These are phyloP conservation scores for Ocimum tenuiflorum DNA, from an alignment of 257 asterid species.

Conservation along the genomic window DNA sequence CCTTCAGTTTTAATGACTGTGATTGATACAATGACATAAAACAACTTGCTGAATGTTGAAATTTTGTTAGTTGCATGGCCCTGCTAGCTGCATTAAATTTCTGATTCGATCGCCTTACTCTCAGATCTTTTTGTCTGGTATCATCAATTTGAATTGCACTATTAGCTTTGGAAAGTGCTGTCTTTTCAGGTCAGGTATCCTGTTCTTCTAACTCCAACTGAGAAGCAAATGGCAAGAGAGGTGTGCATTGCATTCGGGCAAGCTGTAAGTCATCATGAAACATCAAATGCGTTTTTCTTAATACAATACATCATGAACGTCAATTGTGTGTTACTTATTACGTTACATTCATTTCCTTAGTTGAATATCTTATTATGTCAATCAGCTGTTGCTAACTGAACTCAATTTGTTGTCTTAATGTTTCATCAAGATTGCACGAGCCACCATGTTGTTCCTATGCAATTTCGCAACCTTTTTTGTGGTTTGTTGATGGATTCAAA, in stretches of 20 bases:
- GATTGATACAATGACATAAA: not conserved
- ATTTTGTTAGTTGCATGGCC: constrained; percentile 3
- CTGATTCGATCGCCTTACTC: constrained; percentile 11
- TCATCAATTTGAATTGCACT: constrained; percentile 5
- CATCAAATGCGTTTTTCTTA: too few species aligned
- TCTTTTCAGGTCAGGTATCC: constrained; percentile 84
- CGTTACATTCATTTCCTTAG: not conserved
- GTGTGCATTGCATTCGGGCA: constrained; percentile 94
- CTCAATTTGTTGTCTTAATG: not conserved
- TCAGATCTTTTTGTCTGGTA: not conserved
- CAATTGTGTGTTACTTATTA: constrained; percentile 7
- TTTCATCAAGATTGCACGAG: not conserved
- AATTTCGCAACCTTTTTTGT: not conserved
- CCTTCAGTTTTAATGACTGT: not conserved
- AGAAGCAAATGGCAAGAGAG: constrained; percentile 98
- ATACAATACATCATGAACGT: too few species aligned
- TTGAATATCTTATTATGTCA: not conserved
- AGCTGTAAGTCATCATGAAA: constrained; percentile 56
- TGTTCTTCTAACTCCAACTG: constrained; percentile 92
- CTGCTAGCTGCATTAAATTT: constrained; percentile 6
- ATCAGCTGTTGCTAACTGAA: not conserved
- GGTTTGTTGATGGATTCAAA: not conserved
- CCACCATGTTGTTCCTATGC: not conserved
- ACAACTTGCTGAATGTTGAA: not conserved
- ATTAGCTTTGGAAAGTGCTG: not conserved